Conservation (phyloP, 192 early-diverging fungal genomes). For the Coemansia interrupta region DNA sequence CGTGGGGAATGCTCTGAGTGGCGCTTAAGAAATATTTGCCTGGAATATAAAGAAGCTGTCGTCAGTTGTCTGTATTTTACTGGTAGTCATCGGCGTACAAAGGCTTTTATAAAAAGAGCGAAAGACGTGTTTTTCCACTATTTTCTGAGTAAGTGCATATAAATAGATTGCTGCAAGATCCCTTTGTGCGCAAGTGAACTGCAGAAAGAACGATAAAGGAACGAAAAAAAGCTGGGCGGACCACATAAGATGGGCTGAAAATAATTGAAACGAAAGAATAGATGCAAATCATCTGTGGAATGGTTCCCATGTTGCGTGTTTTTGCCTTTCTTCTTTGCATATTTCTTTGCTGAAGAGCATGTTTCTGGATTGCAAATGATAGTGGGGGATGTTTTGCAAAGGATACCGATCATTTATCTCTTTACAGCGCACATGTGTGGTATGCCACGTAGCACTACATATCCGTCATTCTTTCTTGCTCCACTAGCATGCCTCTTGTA, state of each 20-base stretch:
- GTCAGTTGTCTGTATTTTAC: constrained; percentile 1
- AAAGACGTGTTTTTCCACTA: not conserved
- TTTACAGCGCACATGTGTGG: not conserved
- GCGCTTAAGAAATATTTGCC: not conserved
- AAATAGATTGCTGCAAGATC: not conserved
- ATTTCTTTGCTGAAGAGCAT: no score
- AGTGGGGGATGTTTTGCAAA: not conserved
- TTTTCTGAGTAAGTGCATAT: not conserved
- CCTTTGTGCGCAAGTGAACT: not conserved
- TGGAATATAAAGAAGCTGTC: not conserved
- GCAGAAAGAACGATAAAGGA: not conserved
- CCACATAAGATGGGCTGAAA: not conserved
- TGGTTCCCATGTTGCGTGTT: not conserved
- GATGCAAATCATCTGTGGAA: no score
- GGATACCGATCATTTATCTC: constrained; percentile 2
- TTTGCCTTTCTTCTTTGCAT: not conserved
- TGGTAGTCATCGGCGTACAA: not conserved
- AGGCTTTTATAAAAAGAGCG: not conserved
- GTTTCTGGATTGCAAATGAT: not conserved
- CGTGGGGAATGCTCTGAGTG: not conserved
- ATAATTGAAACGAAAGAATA: not conserved
- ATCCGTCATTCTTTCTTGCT: not conserved
- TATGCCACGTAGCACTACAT: not conserved
- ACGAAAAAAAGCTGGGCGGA: not conserved
- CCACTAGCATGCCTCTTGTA: not conserved